Percentiles rank a stretch among this genome's conserved stretches.
These are phyloP conservation scores for Gaeumannomyces tritici DNA, from an alignment of 2,329 filamentous ascomycete species.

Conservation along the genomic window DNA sequence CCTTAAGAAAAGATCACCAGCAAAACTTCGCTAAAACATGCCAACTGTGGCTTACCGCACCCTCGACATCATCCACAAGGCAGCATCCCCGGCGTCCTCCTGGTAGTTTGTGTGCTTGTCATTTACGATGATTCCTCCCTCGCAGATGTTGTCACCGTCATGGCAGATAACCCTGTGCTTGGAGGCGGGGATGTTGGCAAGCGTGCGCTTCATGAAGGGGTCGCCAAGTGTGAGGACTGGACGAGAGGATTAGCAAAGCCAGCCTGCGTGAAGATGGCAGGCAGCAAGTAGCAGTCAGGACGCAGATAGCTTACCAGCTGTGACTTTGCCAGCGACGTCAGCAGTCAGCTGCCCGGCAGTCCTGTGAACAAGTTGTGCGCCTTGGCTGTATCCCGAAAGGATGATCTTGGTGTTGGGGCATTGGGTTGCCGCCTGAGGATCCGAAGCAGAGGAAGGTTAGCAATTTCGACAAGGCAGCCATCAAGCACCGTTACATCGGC, in stretches of 20 bases:
- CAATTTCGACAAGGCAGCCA: background rate
- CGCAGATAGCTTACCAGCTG: background rate
- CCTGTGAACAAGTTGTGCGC: constrained; percentile 10
- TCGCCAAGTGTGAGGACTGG: constrained; percentile 1
- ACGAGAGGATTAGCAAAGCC: background rate
- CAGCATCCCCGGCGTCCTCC: background rate
- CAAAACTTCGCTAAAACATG: too few species aligned
- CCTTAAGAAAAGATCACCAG: too few species aligned
- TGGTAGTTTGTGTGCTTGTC: background rate
- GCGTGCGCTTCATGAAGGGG: background rate
- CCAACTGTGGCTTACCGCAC: background rate
- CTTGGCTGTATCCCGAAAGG: constrained; percentile 22
- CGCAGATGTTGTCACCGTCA: background rate
- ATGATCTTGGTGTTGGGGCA: constrained; percentile 27
- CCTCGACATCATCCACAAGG: background rate
- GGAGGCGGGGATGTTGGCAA: background rate
- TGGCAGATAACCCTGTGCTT: background rate
- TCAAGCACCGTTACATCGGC: background rate
- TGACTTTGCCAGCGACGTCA: background rate
- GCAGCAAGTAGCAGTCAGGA: background rate
- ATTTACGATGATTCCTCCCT: background rate
- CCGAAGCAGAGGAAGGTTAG: background rate
- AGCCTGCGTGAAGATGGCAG: background rate
- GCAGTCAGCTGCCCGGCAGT: background rate
- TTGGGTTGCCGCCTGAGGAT: constrained; percentile 14